Conservation (phyloP, 2,329 filamentous ascomycete species). For the Parafenestella ontariensis region DNA sequence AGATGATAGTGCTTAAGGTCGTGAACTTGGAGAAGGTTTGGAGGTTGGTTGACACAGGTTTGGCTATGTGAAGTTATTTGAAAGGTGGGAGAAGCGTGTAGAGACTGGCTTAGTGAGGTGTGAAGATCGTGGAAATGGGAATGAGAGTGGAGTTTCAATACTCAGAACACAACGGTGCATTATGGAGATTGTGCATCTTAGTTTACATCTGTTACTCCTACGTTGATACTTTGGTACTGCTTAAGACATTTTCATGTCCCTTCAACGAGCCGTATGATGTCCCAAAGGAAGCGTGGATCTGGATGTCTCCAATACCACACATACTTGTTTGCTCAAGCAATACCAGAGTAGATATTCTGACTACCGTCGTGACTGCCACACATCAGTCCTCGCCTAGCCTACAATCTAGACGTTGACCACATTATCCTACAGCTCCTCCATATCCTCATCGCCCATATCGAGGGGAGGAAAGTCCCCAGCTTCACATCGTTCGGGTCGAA, state of each 20-base stretch:
- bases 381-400: neutral
- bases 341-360: neutral
- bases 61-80: neutral
- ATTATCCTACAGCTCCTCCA: conserved; percentile 62
- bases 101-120: neutral
- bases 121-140: neutral
- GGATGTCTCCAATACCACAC: neutral
- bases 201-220: neutral
- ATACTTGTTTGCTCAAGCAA: neutral
- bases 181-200: neutral
- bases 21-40: no score
- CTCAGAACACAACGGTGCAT: neutral
- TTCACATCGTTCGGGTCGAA: conserved; percentile 78
- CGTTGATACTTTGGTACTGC: neutral
- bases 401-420: neutral
- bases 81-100: neutral
- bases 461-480: conserved; percentile 72
- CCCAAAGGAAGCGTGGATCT: neutral
- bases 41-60: no score
- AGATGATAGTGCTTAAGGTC: no score
- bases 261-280: neutral
- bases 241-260: neutral
- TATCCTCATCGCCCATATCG: conserved; percentile 64
- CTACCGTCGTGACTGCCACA: neutral
- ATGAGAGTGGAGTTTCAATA: neutral